Evolutionary conservation across 192 early-diverging fungal species (phyloP).

Genomic region (Lunasporangiospora selenospora): DNA sequence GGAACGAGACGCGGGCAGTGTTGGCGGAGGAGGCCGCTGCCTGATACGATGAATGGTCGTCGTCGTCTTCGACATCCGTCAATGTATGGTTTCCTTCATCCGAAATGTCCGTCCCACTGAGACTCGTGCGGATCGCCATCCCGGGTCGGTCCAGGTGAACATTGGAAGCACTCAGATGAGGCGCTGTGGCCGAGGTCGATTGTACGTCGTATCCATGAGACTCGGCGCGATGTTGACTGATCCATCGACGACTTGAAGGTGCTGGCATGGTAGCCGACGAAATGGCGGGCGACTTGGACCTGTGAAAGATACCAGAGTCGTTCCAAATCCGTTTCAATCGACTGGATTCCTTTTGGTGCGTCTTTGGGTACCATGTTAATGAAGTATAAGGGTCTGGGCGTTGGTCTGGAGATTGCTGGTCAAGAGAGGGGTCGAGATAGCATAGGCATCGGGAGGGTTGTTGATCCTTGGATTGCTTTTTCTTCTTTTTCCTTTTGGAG

Average conservation of each 20-base stretch:
- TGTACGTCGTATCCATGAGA: not conserved
- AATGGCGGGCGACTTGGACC: conserved; percentile 16
- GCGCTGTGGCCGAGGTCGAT: too few species aligned
- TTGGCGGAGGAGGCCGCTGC: not conserved
- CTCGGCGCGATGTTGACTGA: not conserved
- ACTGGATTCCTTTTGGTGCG: conserved; percentile 24
- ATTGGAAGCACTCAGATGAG: too few species aligned
- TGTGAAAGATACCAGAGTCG: conserved; percentile 34
- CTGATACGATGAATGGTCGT: not conserved
- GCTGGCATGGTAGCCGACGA: not conserved
- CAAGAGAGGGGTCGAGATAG: conserved; percentile 24
- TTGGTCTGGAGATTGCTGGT: conserved; percentile 11
- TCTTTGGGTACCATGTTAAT: conserved; percentile 34
- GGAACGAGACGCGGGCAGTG: conserved; percentile 12
- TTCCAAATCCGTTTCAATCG: conserved; percentile 41
- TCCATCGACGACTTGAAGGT: not conserved
- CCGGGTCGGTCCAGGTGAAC: not conserved
- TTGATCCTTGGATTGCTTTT: too few species aligned
- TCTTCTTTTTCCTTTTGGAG: conserved; percentile 17
- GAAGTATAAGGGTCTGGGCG: not conserved
- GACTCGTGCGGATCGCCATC: not conserved
- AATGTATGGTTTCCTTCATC: conserved; percentile 37
- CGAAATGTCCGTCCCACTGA: conserved; percentile 31
- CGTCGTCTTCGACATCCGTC: conserved; percentile 24
- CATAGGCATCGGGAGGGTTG: conserved; percentile 25